These are phyloP conservation scores for Aleurites moluccanus DNA, from an alignment of 441 rosid genomes.

Conservation along the genomic window DNA sequence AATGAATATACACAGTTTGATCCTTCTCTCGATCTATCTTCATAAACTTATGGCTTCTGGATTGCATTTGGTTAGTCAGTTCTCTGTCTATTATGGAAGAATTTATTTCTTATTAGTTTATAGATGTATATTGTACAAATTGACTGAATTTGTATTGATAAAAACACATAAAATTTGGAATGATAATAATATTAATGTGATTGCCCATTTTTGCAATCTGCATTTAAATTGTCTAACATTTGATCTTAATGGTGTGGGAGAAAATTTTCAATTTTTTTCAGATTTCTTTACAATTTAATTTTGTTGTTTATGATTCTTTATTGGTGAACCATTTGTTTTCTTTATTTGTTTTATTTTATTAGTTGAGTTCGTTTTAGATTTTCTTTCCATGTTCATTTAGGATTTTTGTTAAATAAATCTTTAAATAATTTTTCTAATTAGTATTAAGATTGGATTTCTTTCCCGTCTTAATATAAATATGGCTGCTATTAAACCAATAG, in stretches of 20 bases:
- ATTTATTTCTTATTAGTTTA: not conserved
- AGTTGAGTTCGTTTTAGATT: too few relatives aligned
- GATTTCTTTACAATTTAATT: not conserved
- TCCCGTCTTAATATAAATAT: too few relatives aligned
- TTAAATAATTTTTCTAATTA: too few relatives aligned
- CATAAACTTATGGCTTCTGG: conserved; percentile 7
- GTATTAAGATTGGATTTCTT: too few relatives aligned
- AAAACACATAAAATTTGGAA: not conserved
- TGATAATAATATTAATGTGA: not conserved
- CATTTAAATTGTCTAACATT: not conserved
- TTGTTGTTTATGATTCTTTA: not conserved
- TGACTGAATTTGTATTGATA: not conserved
- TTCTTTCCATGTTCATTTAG: too few relatives aligned
- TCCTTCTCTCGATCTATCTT: conserved; percentile 29
- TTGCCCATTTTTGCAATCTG: not conserved
- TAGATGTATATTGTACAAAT: conserved; percentile 8
- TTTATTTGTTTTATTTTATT: not conserved
- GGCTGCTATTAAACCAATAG: too few relatives aligned
- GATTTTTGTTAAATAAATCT: too few relatives aligned
- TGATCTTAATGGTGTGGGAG: not conserved
- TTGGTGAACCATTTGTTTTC: not conserved
- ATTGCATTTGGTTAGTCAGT: not conserved
- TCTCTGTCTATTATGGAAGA: not conserved
- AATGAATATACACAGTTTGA: conserved; percentile 34
- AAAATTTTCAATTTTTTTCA: not conserved